Evolutionary conservation across 352 stramenopile genomes (phyloP).

Genomic region (Globisporangium orthogonon): DNA sequence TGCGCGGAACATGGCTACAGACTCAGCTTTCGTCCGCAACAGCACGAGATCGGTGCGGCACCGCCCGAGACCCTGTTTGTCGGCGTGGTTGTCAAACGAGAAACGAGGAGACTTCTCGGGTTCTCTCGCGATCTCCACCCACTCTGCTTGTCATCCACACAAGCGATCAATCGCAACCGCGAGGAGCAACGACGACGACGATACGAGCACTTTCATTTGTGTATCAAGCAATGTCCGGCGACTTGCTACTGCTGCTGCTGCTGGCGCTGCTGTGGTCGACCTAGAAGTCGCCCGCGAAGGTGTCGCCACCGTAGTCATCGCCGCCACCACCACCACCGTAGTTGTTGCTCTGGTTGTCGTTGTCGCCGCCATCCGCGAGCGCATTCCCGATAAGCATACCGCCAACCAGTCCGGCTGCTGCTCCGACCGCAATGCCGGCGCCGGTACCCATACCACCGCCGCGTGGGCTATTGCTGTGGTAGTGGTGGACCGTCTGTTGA

Average conservation of each 20-base stretch:
- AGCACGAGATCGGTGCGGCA: neutral
- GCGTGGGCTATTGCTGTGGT: constrained; percentile 12
- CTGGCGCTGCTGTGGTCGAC: neutral
- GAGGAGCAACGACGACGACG: no score
- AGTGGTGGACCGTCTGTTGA: constrained; percentile 12
- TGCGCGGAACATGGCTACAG: no score
- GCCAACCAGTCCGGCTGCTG: constrained; percentile 13
- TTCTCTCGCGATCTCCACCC: no score
- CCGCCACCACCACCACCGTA: constrained; percentile 9
- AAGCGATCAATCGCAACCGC: no score
- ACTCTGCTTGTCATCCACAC: no score
- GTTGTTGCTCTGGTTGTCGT: constrained; percentile 5
- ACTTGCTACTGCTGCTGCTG: neutral
- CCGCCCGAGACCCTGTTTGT: neutral
- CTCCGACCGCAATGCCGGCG: constrained; percentile 13
- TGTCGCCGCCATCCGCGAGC: constrained; percentile 14
- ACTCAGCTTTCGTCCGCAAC: no score
- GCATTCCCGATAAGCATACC: constrained; percentile 16
- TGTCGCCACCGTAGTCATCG: constrained; percentile 7
- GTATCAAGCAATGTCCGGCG: neutral
- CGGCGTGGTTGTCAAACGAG: neutral
- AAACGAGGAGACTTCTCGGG: no score
- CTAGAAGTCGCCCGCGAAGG: constrained; percentile 17
- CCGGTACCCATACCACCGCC: constrained; percentile 12
- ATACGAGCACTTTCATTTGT: neutral